A percentile compares a stretch with the other conserved stretches of the same genome.
phyloP scores from a whole-genome alignment of 83 land plant species.

The Picea abies region DNA sequence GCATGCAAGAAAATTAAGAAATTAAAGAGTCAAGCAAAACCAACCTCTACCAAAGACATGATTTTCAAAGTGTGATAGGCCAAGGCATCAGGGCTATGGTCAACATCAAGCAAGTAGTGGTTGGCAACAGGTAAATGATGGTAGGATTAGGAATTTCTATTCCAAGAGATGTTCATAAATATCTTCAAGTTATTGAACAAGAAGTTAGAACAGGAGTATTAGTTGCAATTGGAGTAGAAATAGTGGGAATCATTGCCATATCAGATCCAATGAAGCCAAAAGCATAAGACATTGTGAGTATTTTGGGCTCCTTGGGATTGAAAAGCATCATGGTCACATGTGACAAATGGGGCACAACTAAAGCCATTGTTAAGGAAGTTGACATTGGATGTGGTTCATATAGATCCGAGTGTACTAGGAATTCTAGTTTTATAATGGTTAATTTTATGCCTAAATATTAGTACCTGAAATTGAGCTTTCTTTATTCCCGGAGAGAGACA shows the following conservation, averaged over 20 bases:
- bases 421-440: no score
- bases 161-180: constrained; percentile 22
- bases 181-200: constrained; percentile 24
- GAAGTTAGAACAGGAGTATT: constrained; percentile 43
- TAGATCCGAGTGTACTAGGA: no score
- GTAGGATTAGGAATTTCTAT: constrained; percentile 24
- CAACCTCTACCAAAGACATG: constrained; percentile 7
- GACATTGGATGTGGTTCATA: constrained; percentile 31
- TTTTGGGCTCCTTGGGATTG: constrained; percentile 51
- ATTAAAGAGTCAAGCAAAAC: not conserved
- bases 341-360: constrained; percentile 73
- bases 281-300: constrained; percentile 53
- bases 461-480: no score
- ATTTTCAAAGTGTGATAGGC: constrained; percentile 40
- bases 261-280: constrained; percentile 53
- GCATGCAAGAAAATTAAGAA: constrained; percentile 15
- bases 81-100: constrained; percentile 43
- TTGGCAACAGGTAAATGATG: constrained; percentile 52
- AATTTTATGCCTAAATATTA: no score
- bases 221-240: constrained; percentile 35
- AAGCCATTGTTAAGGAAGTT: constrained; percentile 58
- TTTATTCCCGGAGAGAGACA: no score
- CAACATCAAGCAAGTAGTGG: constrained; percentile 19
- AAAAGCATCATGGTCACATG: constrained; percentile 62
- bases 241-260: constrained; percentile 46